Evolutionary conservation across 306 rosid species (phyloP).

Genomic region (Rosa chinensis): DNA sequence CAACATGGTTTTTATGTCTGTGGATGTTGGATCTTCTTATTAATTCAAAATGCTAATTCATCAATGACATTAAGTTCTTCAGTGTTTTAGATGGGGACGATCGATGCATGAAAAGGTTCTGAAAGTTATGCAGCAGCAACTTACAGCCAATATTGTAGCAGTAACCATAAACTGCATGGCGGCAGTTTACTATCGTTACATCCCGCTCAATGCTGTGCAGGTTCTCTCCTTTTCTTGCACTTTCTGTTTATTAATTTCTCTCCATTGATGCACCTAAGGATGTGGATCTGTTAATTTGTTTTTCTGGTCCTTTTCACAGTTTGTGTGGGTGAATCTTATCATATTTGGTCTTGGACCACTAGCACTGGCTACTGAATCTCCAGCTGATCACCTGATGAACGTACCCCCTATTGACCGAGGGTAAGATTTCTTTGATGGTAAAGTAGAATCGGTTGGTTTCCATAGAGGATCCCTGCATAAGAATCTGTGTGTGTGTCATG

Average conservation of each 20-base stretch:
- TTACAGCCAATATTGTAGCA: conserved; percentile 7
- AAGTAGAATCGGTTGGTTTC: not conserved
- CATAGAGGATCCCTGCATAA: too few species aligned
- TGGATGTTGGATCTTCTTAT: not conserved
- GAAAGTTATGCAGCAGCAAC: conserved; percentile 85
- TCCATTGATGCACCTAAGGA: conserved; percentile 11
- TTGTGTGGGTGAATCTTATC: conserved; percentile 92
- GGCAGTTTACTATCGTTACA: conserved; percentile 46
- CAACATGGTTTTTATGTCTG: not conserved
- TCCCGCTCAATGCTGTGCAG: conserved; percentile 90
- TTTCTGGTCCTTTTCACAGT: conserved; percentile 42
- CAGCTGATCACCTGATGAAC: conserved; percentile 75
- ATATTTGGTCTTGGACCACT: conserved; percentile 90
- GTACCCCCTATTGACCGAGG: conserved; percentile 66
- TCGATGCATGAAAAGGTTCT: conserved; percentile 77
- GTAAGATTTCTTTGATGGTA: conserved; percentile 27
- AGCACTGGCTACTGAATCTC: conserved; percentile 86
- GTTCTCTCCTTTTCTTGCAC: conserved; percentile 37
- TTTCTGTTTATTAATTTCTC: conserved; percentile 11
- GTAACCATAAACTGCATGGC: conserved; percentile 1
- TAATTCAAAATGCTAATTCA: conserved; percentile 6
- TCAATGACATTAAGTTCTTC: conserved; percentile 11
- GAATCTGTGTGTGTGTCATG: too few species aligned
- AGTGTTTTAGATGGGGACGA: conserved; percentile 90
- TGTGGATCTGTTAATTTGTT: not conserved